These are phyloP conservation scores for Acer negundo DNA, from an alignment of 345 rosid species.

Conservation along the genomic window DNA sequence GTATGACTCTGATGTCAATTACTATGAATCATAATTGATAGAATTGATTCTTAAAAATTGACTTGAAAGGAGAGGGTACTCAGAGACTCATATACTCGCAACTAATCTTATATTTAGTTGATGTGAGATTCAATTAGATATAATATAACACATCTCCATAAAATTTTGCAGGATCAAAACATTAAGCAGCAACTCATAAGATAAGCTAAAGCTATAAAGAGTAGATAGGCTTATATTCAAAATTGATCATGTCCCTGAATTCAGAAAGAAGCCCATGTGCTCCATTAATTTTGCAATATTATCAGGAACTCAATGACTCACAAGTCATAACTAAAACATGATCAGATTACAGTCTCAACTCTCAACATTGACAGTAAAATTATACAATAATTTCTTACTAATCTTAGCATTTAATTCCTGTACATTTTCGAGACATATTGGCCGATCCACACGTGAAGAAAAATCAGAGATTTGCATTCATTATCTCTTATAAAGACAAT, in stretches of 20 bases:
- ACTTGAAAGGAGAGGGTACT: too few relatives aligned
- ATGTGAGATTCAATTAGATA: not conserved
- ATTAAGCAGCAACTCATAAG: too few relatives aligned
- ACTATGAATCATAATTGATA: too few relatives aligned
- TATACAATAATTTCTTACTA: too few relatives aligned
- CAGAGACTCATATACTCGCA: too few relatives aligned
- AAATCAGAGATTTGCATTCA: not conserved
- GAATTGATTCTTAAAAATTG: too few relatives aligned
- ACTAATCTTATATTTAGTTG: not conserved
- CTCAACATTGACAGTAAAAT: not conserved
- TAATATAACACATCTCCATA: too few relatives aligned
- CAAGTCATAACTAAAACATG: not conserved
- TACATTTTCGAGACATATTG: not conserved
- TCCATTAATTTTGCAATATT: not conserved
- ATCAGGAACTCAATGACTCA: not conserved
- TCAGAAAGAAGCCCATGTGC: conserved; percentile 17
- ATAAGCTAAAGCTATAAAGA: not conserved
- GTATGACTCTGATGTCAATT: too few relatives aligned
- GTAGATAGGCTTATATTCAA: not conserved
- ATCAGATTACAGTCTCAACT: not conserved
- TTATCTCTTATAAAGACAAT: too few relatives aligned
- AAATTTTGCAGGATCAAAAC: too few relatives aligned
- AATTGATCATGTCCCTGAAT: too few relatives aligned
- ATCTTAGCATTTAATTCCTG: not conserved
- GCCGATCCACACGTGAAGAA: not conserved